Evolutionary conservation across 1,139 yeast species (phyloP), one percentile per base, ranked within the genome.

Genomic region (Kodamaea derodonti): DNA sequence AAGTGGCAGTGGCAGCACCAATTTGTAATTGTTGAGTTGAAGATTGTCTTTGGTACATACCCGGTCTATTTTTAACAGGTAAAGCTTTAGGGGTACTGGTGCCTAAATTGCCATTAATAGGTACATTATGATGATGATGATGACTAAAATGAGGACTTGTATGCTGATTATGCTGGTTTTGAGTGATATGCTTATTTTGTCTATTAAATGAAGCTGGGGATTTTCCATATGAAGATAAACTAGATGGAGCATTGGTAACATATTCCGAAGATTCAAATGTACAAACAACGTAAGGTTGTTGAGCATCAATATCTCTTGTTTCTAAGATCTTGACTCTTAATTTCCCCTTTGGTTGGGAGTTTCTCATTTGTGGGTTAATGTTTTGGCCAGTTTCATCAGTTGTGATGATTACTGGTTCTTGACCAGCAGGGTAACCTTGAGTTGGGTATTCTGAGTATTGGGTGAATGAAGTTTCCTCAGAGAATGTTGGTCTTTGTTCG

Each of bases 211-310:
- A 37, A 13, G 39, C 43, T 3, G 69, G 67, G 14, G 63, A 54
- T 39, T 66, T 72, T 24, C 74, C 79, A 45, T 70, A 70, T 20
- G 82, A 73, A 42, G 78, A 84, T 10, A 29, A 18, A 27, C 41
- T 38, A 9, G 41, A 38, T 3, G 94, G 88, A 12, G 92, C 90
- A 43, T 80, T 79, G 18, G 95, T 80, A 41, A 90, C 88, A 47
- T 82, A 85, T 62, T 90, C 97, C 1, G 95, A 83, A 42, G 94
- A 83, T 55, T 88, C 96, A 62, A 85, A 90, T 2, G 95, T 85
- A 58, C 95, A 86, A 23, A 90, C 96, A 16, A 86, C 96, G 56
- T 90, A 90, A 3, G 96, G 96, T 48, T 78, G 82, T 7, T 87
- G 72, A 30, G 60, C 60, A 44, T 72, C 65, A 42, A 88, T 67